phyloP scores from a whole-genome alignment of 164 flowering plant species.

The Macadamia tetraphylla region DNA sequence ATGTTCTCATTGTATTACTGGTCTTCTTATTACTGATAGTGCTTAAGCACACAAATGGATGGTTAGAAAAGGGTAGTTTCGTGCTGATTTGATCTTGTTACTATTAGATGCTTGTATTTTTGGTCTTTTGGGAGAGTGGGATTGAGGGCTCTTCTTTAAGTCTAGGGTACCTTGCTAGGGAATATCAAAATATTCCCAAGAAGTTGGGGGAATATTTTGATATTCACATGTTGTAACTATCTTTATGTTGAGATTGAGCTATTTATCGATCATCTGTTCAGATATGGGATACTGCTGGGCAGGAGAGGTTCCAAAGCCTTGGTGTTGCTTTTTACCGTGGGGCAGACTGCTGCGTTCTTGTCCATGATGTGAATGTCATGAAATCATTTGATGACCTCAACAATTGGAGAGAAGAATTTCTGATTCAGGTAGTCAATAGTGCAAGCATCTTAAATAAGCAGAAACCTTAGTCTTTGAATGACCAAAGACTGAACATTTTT shows the following conservation, averaged over 20 bases:
- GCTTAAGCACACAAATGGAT: too few species aligned
- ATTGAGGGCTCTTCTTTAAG: too few species aligned
- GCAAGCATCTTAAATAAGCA: background rate
- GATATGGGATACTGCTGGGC: constrained; percentile 99
- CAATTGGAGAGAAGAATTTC: constrained; percentile 88
- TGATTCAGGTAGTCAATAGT: constrained; percentile 54
- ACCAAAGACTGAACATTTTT: background rate
- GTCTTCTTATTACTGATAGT: too few species aligned
- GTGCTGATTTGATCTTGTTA: too few species aligned
- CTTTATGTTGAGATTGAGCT: background rate
- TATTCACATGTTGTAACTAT: too few species aligned
- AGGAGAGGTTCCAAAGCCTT: constrained; percentile 91
- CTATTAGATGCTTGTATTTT: too few species aligned
- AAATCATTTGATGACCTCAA: constrained; percentile 85
- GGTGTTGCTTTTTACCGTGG: constrained; percentile 93
- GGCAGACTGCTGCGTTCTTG: constrained; percentile 94
- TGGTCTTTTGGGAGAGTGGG: too few species aligned
- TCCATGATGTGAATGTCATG: constrained; percentile 82
- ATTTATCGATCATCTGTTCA: constrained; percentile 15
- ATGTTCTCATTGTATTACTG: too few species aligned
- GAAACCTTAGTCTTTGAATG: background rate
- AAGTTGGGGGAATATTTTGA: too few species aligned
- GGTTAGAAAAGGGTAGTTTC: too few species aligned
- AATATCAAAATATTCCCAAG: too few species aligned
- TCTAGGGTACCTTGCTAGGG: too few species aligned